Percentiles rank a stretch among this genome's conserved stretches.
Evolutionary conservation across 2,329 filamentous ascomycete species (phyloP).

Genomic region (Beauveria pseudobassiana): DNA sequence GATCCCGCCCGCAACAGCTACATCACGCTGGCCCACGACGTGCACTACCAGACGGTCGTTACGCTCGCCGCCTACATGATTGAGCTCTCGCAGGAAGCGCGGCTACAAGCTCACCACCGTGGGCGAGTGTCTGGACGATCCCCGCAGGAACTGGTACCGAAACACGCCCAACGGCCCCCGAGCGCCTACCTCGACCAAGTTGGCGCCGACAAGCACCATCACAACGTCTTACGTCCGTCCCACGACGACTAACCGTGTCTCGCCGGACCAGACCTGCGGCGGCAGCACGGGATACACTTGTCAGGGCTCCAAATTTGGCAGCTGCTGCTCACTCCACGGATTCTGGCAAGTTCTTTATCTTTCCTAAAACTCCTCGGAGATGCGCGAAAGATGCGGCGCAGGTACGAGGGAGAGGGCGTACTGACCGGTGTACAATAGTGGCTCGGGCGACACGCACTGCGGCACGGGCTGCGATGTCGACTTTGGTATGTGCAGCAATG

Average conservation of each 20-base stretch:
- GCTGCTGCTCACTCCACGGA: constrained; percentile 35
- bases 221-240: constrained; percentile 15
- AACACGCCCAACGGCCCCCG: constrained; percentile 13
- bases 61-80: constrained; percentile 38
- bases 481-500: constrained; percentile 27
- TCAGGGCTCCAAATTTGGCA: constrained; percentile 26
- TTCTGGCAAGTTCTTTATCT: constrained; percentile 26
- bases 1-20: constrained; percentile 26
- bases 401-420: background rate
- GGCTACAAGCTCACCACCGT: constrained; percentile 45
- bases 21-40: constrained; percentile 47
- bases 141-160: constrained; percentile 46
- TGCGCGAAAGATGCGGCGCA: background rate
- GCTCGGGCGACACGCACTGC: constrained; percentile 25
- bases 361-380: no score
- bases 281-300: constrained; percentile 28
- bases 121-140: constrained; percentile 49
- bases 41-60: constrained; percentile 38
- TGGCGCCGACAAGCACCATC: constrained; percentile 12
- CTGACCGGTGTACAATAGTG: constrained; percentile 17
- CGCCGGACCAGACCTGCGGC: constrained; percentile 30
- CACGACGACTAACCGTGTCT: constrained; percentile 19
- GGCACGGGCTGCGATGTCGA: constrained; percentile 30
- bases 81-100: constrained; percentile 27
- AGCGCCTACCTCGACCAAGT: constrained; percentile 12